Evolutionary conservation across 495 filamentous ascomycete genomes (phyloP), one percentile per base, ranked within the genome.

Genomic region (Talaromyces adpressus): DNA sequence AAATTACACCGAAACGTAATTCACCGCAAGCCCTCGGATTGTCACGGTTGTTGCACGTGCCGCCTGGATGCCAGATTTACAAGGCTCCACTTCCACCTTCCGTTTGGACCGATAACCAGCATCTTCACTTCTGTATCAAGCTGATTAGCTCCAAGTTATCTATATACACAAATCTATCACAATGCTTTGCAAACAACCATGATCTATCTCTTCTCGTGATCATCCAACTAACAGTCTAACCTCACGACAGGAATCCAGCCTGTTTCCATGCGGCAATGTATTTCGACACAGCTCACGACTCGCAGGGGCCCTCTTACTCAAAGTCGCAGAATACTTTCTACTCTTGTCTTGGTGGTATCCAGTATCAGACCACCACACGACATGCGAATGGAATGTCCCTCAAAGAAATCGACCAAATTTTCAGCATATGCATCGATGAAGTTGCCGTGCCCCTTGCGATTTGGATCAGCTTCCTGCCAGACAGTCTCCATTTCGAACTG

Each of bases 401-500:
- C 36, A 41, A 41, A 41, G 3, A 12, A 14, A 4, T 12, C 36
- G 12, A 41, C 36, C 36, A 14, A 32, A 9, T 6, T 32, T 32
- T 27, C 4, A 27, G 25, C 30, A 32, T 1, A 32, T 32, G 30
- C 30, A 32, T 32, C 30, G 30, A 32, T 32, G 8, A 32, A 32
- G 30, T 32, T 32, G 30, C 30, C 30, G 8, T 32, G 7, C 30
- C 30, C 3, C 30, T 32, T 32, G 30, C 30, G 30, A 16, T 41
- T 41, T 14, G 36, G 36, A 41, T 41, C 36, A 4, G 0, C 82
- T 84, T 74, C 71, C 0, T 76, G 73, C 53, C 67, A 80, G 0
- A 60, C 58, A 0, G 70, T 78, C 1, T 80, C 72, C 29, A 76
- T 64, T 0, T 39, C n/a, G 58, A 79, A 74, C 12, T 80, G 75